These are phyloP conservation scores for Xylariaceae sp. DNA, from an alignment of 2,329 filamentous ascomycete genomes.

Conservation along the genomic window DNA sequence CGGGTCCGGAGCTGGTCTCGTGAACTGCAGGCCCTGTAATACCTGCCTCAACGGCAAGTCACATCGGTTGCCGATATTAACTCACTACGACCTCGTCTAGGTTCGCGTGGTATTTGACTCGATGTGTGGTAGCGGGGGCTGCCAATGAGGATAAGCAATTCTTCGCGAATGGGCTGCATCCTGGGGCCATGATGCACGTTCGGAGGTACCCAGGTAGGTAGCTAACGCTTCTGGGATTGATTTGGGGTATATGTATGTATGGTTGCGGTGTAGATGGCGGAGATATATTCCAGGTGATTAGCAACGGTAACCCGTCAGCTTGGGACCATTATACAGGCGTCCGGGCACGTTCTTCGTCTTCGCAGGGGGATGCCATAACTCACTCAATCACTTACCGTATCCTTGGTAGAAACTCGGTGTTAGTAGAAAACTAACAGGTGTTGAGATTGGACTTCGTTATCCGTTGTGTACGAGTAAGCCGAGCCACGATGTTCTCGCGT, in stretches of 20 bases:
- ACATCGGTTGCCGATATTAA: background rate
- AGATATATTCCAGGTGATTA: background rate
- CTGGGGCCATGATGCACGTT: background rate
- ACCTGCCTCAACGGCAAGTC: background rate
- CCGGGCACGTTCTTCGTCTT: no score
- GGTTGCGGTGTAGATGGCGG: background rate
- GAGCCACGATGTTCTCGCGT: no score
- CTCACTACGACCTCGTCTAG: background rate
- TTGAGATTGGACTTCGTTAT: no score
- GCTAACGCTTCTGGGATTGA: background rate
- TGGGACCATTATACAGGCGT: background rate
- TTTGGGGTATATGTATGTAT: background rate
- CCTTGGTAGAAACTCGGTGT: no score
- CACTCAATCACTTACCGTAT: no score
- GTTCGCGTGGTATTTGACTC: background rate
- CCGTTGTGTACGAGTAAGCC: no score
- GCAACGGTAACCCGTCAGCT: background rate
- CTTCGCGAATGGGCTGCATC: background rate
- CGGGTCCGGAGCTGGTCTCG: constrained; percentile 5
- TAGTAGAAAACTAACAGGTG: no score
- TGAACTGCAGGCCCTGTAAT: background rate
- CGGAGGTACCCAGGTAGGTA: no score
- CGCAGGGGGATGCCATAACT: no score
- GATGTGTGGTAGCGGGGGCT: no score
- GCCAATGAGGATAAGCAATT: background rate